Evolutionary conservation across 1,284 basidiomycete genomes (phyloP), one percentile per base, ranked within the genome.

Genomic region (Ceratobasidium sp.): DNA sequence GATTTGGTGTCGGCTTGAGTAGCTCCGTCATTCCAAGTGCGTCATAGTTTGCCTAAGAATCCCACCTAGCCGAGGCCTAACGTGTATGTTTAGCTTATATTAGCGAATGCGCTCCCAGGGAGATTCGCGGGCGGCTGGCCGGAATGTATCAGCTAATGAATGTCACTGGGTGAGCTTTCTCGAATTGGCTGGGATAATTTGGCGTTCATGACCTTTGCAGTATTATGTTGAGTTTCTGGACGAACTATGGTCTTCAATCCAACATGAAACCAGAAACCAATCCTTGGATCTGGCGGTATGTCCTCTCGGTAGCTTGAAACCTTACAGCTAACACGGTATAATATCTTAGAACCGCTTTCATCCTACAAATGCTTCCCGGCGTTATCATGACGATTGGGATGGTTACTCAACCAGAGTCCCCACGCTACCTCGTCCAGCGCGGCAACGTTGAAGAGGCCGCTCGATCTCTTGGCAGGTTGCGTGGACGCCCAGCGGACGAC

Each of bases 351-450:
- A 69, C 81, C 3, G 80, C 81, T 1, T 83, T 83, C 54, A 81
- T 80, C 9, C 79, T 83, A 13, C 82, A 83, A 76, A 80, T 80
- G 59, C 67, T 83, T 15, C 82, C 82, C 0, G 82, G 81, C 33
- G 52, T 76, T 3, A 76, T 82, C 15, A 80, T 82, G 59, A 69
- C 82, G 48, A 9, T 48, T 26, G 62, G 62, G 48, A 79, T 79
- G 68, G 23, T 77, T 4, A 65, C 77, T 10, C 76, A 79, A 61
- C 64, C 33, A 52, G 80, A 67, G 78, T 84, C 75, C 78, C 77
- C 83, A 80, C 69, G 79, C 20, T 78, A 83, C 81, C 73, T 83
- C 77, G 59, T 83, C 80, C 42, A 81, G 81, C 40, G 83, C 81
- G 83, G 81, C n/a, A 78, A 75, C 15, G 67, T 68, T 56, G 80